These are phyloP conservation scores for Cystofilobasidium macerans DNA, from an alignment of 768 basidiomycete genomes.

Conservation along the genomic window DNA sequence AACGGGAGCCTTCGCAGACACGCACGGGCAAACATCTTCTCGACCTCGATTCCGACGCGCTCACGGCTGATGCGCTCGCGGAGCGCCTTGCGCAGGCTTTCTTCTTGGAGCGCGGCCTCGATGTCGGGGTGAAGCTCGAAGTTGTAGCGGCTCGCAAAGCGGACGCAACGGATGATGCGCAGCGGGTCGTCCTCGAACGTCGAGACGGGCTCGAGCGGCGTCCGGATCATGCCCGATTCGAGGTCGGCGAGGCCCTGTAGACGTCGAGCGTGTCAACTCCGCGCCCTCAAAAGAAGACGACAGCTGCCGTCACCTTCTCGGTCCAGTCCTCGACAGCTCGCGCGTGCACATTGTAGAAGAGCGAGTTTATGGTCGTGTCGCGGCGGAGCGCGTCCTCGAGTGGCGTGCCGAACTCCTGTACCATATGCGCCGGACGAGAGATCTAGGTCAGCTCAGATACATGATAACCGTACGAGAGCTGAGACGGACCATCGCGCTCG, in stretches of 20 bases:
- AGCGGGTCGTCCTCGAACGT: slow-evolving; percentile 93
- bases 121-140: slow-evolving; percentile 48
- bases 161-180: slow-evolving; percentile 74
- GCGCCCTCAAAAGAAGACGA: background rate
- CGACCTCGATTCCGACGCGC: slow-evolving; percentile 78
- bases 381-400: slow-evolving; percentile 78
- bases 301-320: slow-evolving; percentile 31
- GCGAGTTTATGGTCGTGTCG: slow-evolving; percentile 87
- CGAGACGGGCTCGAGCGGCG: slow-evolving; percentile 71
- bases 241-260: slow-evolving; percentile 81
- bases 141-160: slow-evolving; percentile 76
- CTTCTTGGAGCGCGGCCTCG: slow-evolving; percentile 42
- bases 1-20: background rate
- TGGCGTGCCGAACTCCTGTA: slow-evolving; percentile 83
- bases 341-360: slow-evolving; percentile 92
- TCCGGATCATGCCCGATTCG: slow-evolving; percentile 59
- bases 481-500: slow-evolving; percentile 62
- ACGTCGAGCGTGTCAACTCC: too few relatives aligned
- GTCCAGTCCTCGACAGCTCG: slow-evolving; percentile 77
- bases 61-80: slow-evolving; percentile 76
- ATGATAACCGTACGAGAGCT: background rate
- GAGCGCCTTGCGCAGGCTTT: slow-evolving; percentile 60
- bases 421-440: background rate
- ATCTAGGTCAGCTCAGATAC: background rate
- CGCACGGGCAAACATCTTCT: slow-evolving; percentile 84